These are phyloP conservation scores for Skeletonema grethae DNA, from an alignment of 108 stramenopile species.

Conservation along the genomic window DNA sequence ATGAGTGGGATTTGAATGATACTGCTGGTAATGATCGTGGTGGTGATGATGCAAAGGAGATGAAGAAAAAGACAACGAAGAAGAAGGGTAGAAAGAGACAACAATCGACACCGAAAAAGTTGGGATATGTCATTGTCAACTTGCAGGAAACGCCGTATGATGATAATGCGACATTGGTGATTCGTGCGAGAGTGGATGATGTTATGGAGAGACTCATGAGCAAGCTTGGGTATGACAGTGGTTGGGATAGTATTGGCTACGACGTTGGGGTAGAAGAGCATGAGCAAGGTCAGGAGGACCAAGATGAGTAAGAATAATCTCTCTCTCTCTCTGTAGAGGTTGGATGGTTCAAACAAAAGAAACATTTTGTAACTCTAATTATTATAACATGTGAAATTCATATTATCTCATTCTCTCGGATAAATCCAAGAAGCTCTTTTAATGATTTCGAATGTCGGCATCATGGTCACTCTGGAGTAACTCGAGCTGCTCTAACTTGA, in stretches of 20 bases:
- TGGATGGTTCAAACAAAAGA: neutral
- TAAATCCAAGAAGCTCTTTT: no score
- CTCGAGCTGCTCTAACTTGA: no score
- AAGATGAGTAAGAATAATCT: neutral
- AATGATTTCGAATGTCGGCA: no score
- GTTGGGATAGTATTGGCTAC: conserved; percentile 14
- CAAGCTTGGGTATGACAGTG: conserved; percentile 47
- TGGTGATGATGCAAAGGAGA: neutral
- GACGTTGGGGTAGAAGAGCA: neutral
- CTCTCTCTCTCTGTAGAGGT: neutral
- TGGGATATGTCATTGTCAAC: conserved; percentile 84
- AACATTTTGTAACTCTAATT: neutral
- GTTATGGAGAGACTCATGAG: conserved; percentile 76
- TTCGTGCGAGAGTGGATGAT: conserved; percentile 76
- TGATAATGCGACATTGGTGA: conserved; percentile 64
- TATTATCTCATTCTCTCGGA: neutral
- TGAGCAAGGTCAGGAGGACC: neutral
- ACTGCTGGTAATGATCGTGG: neutral
- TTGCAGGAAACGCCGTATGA: conserved; percentile 87
- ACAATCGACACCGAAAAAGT: conserved; percentile 15
- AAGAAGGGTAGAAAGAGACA: neutral
- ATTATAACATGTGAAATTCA: neutral
- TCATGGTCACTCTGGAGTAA: no score
- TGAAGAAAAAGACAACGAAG: conserved; percentile 4
- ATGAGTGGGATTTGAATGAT: neutral